A percentile compares a stretch with the other conserved stretches of the same genome.
Conservation (phyloP, 331 rosid species). For the Stylosanthes scabra region DNA sequence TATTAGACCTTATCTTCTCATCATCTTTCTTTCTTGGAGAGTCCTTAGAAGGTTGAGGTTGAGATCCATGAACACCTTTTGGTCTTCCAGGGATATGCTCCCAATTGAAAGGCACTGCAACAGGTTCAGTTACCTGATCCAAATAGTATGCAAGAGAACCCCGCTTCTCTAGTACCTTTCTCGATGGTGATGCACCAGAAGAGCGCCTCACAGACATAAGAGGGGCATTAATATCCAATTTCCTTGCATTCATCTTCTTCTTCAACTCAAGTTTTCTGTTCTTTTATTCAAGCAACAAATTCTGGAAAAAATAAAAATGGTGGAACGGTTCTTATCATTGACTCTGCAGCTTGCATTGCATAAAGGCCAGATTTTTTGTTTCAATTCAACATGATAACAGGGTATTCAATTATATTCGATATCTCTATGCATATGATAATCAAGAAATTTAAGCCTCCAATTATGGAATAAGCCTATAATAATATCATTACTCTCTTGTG, state of each 20-base stretch:
- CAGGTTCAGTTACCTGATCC: conserved; percentile 88
- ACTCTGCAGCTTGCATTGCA: no score
- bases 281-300: conserved; percentile 11
- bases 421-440: not conserved
- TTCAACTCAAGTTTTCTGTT: conserved; percentile 31
- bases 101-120: conserved; percentile 88
- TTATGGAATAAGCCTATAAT: not conserved
- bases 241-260: conserved; percentile 68
- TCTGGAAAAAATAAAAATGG: conserved; percentile 19
- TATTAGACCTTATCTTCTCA: no score
- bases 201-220: conserved; percentile 86
- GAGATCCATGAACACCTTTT: conserved; percentile 52
- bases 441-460: not conserved
- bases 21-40: conserved; percentile 47
- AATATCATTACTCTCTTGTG: not conserved
- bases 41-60: conserved; percentile 45
- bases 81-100: conserved; percentile 80
- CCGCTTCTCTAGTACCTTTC: conserved; percentile 52
- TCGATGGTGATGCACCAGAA: conserved; percentile 50
- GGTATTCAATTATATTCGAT: not conserved
- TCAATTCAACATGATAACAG: no score
- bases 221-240: conserved; percentile 80
- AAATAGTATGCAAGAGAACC: conserved; percentile 42
- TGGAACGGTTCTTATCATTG: conserved; percentile 14
- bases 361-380: no score